Evolutionary conservation across 2,329 filamentous ascomycete genomes (phyloP), one percentile per base, ranked within the genome.

Genomic region (Diaporthe ilicicola): DNA sequence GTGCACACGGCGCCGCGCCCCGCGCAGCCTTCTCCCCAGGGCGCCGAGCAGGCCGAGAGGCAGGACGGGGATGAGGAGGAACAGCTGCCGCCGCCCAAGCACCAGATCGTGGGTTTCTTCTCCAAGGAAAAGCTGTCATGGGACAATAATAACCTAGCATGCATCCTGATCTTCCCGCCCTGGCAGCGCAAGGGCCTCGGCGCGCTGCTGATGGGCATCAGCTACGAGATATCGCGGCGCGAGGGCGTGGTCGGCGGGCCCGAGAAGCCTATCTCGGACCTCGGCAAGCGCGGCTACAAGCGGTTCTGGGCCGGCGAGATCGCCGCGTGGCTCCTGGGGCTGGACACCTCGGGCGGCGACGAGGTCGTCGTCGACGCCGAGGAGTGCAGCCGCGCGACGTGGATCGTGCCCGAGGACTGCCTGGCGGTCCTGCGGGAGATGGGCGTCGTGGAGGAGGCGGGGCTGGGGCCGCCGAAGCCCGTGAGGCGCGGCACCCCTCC

Each of bases 51-150:
- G n/a, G n/a, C n/a, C n/a, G 61, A 32, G 29, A 29, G n/a, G 44
- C 62, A 12, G n/a, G 13, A 15, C 15, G 17, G n/a, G 27, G 19
- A 34, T 22, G 29, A 42, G 53, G 53, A 13, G 56, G 65, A 67
- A 13, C 70, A 39, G 15, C 67, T 67, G 1, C 72, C 42, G 19
- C 66, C 51, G 19, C 75, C 77, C 24, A 79, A 81, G 50, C 78
- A 81, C 24, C 90, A 92, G 77, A 91, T 98, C 37, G 89, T 95
- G 1, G 96, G 96, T n/a, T 98, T 98, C 87, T 99, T 98, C 84
- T 97, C 93, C 74, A 98, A 99, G 80, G 96, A 99, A 81, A 98
- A 98, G 81, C 93, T 98, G 86, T 97, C 94, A 4, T 99, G 96
- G 95, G 96, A 99, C 78, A 95, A 95, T 77, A 98, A 99, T 81